These are phyloP conservation scores for Dactylonectria macrodidyma DNA, from an alignment of 2,329 filamentous ascomycete genomes.

Conservation along the genomic window DNA sequence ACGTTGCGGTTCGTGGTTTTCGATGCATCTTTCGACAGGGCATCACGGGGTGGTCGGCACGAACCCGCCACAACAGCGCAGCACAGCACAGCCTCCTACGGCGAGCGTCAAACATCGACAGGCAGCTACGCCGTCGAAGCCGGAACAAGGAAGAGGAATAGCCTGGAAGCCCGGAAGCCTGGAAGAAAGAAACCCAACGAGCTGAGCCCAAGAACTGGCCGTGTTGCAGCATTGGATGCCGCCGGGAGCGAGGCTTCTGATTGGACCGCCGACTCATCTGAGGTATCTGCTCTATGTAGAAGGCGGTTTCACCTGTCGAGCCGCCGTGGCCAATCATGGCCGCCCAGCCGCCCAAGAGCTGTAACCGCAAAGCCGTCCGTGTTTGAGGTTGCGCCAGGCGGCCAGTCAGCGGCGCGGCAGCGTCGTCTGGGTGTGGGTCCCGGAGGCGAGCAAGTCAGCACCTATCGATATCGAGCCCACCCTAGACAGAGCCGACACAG, in stretches of 20 bases:
- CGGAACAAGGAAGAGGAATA: not conserved
- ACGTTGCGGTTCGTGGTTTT: conserved; percentile 1
- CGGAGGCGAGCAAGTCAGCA: not conserved
- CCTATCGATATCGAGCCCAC: not conserved
- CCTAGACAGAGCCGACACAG: not conserved
- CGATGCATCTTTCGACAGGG: not conserved
- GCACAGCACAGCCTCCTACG: conserved; percentile 21
- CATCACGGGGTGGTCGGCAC: conserved; percentile 2
- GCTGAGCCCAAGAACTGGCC: conserved; percentile 11
- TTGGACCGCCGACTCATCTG: conserved; percentile 7
- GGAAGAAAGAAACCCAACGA: not conserved
- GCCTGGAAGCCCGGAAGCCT: not conserved
- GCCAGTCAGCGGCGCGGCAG: conserved; percentile 16
- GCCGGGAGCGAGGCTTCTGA: not conserved
- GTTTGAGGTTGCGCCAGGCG: conserved; percentile 20
- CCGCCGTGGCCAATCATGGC: conserved; percentile 19
- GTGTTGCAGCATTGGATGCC: conserved; percentile 1
- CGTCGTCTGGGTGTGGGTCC: not conserved
- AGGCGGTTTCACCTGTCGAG: conserved; percentile 29
- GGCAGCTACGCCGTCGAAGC: conserved; percentile 7
- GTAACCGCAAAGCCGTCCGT: conserved; percentile 27
- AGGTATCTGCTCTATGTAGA: conserved; percentile 2
- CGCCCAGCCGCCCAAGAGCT: conserved; percentile 24
- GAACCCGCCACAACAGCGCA: conserved; percentile 7
- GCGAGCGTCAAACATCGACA: conserved; percentile 15